Evolutionary conservation across 768 basidiomycete genomes (phyloP).

Genomic region (Boletus barrowsii): DNA sequence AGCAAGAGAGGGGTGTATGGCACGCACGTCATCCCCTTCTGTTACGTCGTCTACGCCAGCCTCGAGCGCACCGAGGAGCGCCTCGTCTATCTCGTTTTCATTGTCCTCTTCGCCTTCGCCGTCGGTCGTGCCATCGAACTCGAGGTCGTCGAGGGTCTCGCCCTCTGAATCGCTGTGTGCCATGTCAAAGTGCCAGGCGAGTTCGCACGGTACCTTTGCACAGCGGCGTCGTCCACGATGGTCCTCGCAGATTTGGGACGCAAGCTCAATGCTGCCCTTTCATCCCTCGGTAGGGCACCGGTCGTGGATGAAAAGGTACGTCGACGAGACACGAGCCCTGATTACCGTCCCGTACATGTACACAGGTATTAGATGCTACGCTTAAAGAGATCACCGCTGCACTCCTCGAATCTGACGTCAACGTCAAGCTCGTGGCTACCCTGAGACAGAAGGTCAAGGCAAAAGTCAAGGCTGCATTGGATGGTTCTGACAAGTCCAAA

Average conservation of each 20-base stretch:
- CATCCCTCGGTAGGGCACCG: slow-evolving; percentile 80
- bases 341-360: slow-evolving; percentile 4
- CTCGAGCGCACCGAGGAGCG: slow-evolving; percentile 58
- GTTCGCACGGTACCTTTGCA: slow-evolving; percentile 29
- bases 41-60: slow-evolving; percentile 58
- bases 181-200: slow-evolving; percentile 34
- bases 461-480: slow-evolving; percentile 81
- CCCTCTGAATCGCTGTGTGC: slow-evolving; percentile 61
- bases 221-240: slow-evolving; percentile 50
- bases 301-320: slow-evolving; percentile 89
- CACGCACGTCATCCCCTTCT: slow-evolving; percentile 69
- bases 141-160: slow-evolving; percentile 56
- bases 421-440: slow-evolving; percentile 91
- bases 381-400: slow-evolving; percentile 96
- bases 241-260: slow-evolving; percentile 95
- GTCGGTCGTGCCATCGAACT: slow-evolving; percentile 47
- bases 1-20: not conserved
- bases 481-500: slow-evolving; percentile 69
- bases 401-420: slow-evolving; percentile 94
- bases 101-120: slow-evolving; percentile 45
- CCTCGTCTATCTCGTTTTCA: slow-evolving; percentile 56
- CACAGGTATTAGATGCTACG: slow-evolving; percentile 86
- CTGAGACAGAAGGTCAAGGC: slow-evolving; percentile 86
- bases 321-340: slow-evolving; percentile 1
- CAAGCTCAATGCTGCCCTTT: slow-evolving; percentile 89